A percentile compares a stretch with the other conserved stretches of the same genome.
Conservation (phyloP, 73 alveolate genomes). For the Paramecium biaurelia region DNA sequence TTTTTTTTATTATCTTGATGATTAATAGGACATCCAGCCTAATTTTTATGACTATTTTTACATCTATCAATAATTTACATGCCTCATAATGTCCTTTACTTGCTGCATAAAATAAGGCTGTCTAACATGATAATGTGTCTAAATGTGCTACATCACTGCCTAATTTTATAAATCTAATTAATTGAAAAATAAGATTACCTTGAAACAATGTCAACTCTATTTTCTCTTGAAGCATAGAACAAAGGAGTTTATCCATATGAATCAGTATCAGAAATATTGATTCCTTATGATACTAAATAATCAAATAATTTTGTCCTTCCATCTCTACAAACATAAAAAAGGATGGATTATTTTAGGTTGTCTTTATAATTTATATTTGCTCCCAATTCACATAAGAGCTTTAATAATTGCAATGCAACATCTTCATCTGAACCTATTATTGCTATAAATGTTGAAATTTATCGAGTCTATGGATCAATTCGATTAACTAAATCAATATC, state of each 20-base stretch:
- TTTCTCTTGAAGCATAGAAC: slow-evolving; percentile 85
- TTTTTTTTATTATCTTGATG: slow-evolving; percentile 77
- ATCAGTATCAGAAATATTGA: slow-evolving; percentile 43
- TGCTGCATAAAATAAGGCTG: slow-evolving; percentile 90
- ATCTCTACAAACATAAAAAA: slow-evolving; percentile 56
- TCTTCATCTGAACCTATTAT: slow-evolving; percentile 16
- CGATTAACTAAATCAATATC: slow-evolving; percentile 36
- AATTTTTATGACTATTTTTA: not conserved
- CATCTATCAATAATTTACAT: slow-evolving; percentile 73
- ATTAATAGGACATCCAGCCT: slow-evolving; percentile 76
- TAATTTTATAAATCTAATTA: slow-evolving; percentile 61
- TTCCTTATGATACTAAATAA: not conserved
- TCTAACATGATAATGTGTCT: slow-evolving; percentile 82
- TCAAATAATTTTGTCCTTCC: slow-evolving; percentile 56
- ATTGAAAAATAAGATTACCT: not conserved
- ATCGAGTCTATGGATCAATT: slow-evolving; percentile 49
- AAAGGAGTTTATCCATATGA: slow-evolving; percentile 76
- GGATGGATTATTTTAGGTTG: slow-evolving; percentile 38
- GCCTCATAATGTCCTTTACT: slow-evolving; percentile 89
- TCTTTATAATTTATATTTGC: slow-evolving; percentile 57
- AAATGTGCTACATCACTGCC: slow-evolving; percentile 79
- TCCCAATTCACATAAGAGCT: slow-evolving; percentile 37
- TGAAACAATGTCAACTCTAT: slow-evolving; percentile 63
- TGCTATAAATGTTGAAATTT: slow-evolving; percentile 52
- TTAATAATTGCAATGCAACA: not conserved